Percentiles rank a stretch among this genome's conserved stretches.
Conservation (phyloP, 768 basidiomycete genomes). For the Melanogaster broomeanus region DNA sequence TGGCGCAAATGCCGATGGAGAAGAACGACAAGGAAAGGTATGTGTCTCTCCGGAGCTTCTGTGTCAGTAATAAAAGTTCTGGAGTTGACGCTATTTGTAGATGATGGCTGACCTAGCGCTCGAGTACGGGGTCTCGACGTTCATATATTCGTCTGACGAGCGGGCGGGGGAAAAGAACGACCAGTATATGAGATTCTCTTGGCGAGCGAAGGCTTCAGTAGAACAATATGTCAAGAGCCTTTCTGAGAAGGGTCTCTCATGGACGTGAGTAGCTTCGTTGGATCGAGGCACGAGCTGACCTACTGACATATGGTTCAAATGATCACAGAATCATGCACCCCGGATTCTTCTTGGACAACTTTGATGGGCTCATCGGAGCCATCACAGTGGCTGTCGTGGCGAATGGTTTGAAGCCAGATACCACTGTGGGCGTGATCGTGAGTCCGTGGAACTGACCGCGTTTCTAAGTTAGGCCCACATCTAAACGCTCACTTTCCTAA, state of each 20-base stretch:
- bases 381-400: conserved; percentile 37
- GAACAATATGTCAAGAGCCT: conserved; percentile 37
- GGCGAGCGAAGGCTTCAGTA: conserved; percentile 38
- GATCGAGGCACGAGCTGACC: background rate
- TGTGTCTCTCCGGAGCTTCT: background rate
- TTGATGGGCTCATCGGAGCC: conserved; percentile 38
- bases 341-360: conserved; percentile 48
- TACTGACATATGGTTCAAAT: background rate
- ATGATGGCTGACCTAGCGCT: conserved; percentile 37
- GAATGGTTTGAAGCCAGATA: conserved; percentile 33
- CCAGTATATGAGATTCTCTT: conserved; percentile 18
- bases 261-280: conserved; percentile 36
- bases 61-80: background rate
- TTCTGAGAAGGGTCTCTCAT: conserved; percentile 31
- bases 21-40: conserved; percentile 44
- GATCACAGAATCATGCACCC: conserved; percentile 43
- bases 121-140: conserved; percentile 36
- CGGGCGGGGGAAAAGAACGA: conserved; percentile 40
- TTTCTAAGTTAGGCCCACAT: too few species aligned
- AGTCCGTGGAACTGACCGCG: conserved; percentile 8
- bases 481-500: background rate
- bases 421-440: conserved; percentile 39
- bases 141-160: conserved; percentile 40
- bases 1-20: conserved; percentile 40
- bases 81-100: conserved; percentile 14